Evolutionary conservation across 148 eudicot species (phyloP), one percentile per base, ranked within the genome.

Genomic region (Cornus kousa): DNA sequence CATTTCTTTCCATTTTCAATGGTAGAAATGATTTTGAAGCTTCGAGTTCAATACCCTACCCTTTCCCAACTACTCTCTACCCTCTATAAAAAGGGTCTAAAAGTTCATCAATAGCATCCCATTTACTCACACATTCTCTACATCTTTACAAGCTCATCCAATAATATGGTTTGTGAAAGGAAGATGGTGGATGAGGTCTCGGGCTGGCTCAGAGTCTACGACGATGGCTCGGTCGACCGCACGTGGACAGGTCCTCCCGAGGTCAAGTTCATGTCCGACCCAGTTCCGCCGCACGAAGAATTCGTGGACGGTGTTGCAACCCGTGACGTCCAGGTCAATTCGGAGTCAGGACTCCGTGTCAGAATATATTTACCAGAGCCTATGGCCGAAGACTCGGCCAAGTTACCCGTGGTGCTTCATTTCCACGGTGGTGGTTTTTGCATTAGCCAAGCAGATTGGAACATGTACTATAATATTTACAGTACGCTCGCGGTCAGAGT

Each of bases 401-500:
- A 88, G 73, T 72, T 88, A 24, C 95, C 95, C 0, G 17, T 91
- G 12, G 43, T 91, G 12, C 73, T 91, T 43, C 95, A 91, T 82
- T 86, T 88, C 39, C 89, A 83, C 37, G 95, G 95, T 14, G 95
- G 95, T 24, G 93, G 95, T 20, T 89, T 90, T 76, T 91, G 95
- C 82, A 77, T 91, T 22, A 88, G 85, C 77, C 75, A 89, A 60
- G 77, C 93, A 3, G 87, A 85, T 73, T 91, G 90, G 89, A 84
- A 70, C 71, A 87, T 91, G 91, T 91, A 91, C 80, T 91, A 91
- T 24, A n/a, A 81, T 2, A 74, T 86, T 55, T 91, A 88, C 79
- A 62, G 87, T 17, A 74, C 79, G 72, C 79, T 91, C 23, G 91
- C 93, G 32, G 86, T 83, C 19, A 13, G 24, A 17, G 71, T 83